Conservation (phyloP, 768 basidiomycete species). For the Mycena haematopus region DNA sequence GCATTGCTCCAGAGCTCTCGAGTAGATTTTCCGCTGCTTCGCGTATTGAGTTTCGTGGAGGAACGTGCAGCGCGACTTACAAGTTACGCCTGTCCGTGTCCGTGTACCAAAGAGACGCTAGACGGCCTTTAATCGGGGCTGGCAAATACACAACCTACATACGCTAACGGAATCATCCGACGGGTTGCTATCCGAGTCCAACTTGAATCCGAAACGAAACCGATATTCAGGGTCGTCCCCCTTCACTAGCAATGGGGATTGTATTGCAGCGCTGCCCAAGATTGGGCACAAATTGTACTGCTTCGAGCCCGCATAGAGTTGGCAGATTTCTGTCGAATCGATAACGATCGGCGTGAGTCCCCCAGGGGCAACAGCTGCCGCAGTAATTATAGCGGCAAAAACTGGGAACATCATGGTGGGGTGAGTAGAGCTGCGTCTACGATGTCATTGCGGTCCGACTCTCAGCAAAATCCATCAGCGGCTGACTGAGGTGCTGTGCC, state of each 20-base stretch:
- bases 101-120: slow-evolving; percentile 22
- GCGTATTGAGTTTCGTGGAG: neutral
- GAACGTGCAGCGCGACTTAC: neutral
- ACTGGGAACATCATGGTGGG: slow-evolving; percentile 23
- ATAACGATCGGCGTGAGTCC: slow-evolving; percentile 9
- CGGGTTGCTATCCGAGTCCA: neutral
- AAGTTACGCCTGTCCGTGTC: neutral
- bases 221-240: neutral
- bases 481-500: slow-evolving; percentile 19
- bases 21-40: neutral
- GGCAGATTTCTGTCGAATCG: slow-evolving; percentile 18
- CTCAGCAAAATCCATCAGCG: slow-evolving; percentile 9
- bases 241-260: slow-evolving; percentile 4
- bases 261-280: slow-evolving; percentile 3
- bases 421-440: slow-evolving; percentile 11
- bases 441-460: slow-evolving; percentile 3
- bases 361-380: slow-evolving; percentile 15
- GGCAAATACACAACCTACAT: neutral
- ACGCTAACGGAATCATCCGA: slow-evolving; percentile 7
- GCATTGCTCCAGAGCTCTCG: neutral
- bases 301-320: slow-evolving; percentile 1
- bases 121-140: neutral
- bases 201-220: slow-evolving; percentile 3
- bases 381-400: slow-evolving; percentile 12
- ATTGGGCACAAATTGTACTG: slow-evolving; percentile 18